Conservation (phyloP, 2,329 filamentous ascomycete species). For the Neospermospora avenae region DNA sequence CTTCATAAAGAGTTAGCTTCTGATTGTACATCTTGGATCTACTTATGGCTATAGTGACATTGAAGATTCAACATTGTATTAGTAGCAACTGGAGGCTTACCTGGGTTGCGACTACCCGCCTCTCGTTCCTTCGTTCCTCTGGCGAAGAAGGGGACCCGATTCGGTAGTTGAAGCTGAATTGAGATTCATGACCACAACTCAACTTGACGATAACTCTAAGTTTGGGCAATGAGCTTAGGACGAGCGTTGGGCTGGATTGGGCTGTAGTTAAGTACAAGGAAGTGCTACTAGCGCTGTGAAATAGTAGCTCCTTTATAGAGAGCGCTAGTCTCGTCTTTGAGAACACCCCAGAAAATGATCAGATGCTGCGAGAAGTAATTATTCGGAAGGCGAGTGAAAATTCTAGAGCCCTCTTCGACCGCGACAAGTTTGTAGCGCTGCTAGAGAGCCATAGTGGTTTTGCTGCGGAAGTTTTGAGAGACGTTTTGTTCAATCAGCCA, state of each 20-base stretch:
- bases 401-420: neutral
- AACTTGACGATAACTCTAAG: too few species aligned
- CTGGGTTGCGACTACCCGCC: neutral
- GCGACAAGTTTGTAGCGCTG: neutral
- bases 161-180: slow-evolving; percentile 21
- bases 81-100: too few species aligned
- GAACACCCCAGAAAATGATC: neutral
- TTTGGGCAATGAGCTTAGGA: too few species aligned
- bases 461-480: neutral
- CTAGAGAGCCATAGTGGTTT: neutral
- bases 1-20: slow-evolving; percentile 44
- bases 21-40: slow-evolving; percentile 35
- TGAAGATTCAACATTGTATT: too few species aligned
- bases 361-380: neutral
- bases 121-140: slow-evolving; percentile 35
- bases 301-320: too few species aligned
- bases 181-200: slow-evolving; percentile 24
- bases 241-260: too few species aligned
- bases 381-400: neutral
- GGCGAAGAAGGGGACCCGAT: slow-evolving; percentile 14
- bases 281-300: too few species aligned
- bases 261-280: too few species aligned
- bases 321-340: too few species aligned
- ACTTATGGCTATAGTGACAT: too few species aligned
- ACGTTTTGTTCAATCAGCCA: neutral